Conservation (phyloP, 495 filamentous ascomycete genomes). For the Penicillium samsonianum region DNA sequence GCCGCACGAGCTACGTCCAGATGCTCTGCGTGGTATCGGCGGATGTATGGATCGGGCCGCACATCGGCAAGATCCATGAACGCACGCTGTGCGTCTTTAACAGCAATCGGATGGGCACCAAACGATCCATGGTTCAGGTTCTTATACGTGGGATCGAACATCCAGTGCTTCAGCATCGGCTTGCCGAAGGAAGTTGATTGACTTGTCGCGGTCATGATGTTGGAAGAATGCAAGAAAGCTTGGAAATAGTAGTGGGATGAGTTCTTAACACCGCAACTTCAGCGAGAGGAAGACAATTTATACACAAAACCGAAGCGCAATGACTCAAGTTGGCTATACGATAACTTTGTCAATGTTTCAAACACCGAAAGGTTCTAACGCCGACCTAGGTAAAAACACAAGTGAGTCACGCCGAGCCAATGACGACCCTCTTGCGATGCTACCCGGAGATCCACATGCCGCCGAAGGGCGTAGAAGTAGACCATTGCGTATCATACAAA, state of each 20-base stretch:
- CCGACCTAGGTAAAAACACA: no score
- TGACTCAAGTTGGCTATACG: slow-evolving; percentile 6
- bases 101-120: slow-evolving; percentile 65
- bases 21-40: slow-evolving; percentile 56
- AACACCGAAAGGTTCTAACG: slow-evolving; percentile 1
- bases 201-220: slow-evolving; percentile 7
- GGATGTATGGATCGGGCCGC: slow-evolving; percentile 71
- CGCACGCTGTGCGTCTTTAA: slow-evolving; percentile 57
- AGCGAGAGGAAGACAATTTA: not conserved
- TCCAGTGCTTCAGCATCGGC: slow-evolving; percentile 67
- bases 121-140: slow-evolving; percentile 91
- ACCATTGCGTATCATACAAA: not conserved
- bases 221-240: not conserved
- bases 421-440: not conserved
- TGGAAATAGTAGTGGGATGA: not conserved
- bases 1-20: slow-evolving; percentile 65
- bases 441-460: slow-evolving; percentile 14
- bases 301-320: no score
- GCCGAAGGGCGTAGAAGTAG: slow-evolving; percentile 3
- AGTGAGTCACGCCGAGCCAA: slow-evolving; percentile 12
- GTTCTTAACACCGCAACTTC: not conserved
- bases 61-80: slow-evolving; percentile 64
- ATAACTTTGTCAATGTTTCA: not conserved
- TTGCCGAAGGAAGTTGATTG: slow-evolving; percentile 53
- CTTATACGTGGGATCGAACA: slow-evolving; percentile 64